Conservation (phyloP, 148 eudicot genomes). For the Vaccinium corymbosum region DNA sequence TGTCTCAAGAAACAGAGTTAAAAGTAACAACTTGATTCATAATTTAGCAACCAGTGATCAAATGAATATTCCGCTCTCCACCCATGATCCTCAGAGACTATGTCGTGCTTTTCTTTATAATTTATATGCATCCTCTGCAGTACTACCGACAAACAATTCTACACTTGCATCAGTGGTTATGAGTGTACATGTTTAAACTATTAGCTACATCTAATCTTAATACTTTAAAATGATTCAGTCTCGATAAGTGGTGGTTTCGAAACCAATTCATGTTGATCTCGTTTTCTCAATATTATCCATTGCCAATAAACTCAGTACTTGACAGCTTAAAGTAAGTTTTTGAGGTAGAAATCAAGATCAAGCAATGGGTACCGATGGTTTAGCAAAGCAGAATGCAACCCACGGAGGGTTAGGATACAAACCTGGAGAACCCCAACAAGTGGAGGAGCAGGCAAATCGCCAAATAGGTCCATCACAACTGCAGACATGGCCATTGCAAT, state of each 20-base stretch:
- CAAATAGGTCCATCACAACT: conserved; percentile 81
- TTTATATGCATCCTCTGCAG: no score
- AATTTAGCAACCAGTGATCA: not conserved
- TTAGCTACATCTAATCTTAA: not conserved
- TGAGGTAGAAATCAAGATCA: no score
- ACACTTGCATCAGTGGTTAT: not conserved
- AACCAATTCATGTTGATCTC: no score
- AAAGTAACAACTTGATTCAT: not conserved
- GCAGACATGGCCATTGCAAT: conserved; percentile 96
- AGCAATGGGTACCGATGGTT: not conserved
- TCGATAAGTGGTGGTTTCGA: not conserved
- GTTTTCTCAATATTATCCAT: no score
- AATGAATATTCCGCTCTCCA: no score
- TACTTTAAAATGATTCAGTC: not conserved
- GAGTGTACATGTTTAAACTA: no score
- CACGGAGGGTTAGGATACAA: not conserved
- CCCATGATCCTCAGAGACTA: not conserved
- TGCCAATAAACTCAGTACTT: no score
- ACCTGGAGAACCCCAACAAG: conserved; percentile 96
- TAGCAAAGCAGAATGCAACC: not conserved
- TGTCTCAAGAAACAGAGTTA: not conserved
- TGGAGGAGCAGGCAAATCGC: conserved; percentile 97
- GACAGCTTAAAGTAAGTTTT: no score
- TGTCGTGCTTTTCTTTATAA: no score
- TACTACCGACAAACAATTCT: not conserved